phyloP scores from a whole-genome alignment of 768 basidiomycete species.

The Pleurotus djamor region DNA sequence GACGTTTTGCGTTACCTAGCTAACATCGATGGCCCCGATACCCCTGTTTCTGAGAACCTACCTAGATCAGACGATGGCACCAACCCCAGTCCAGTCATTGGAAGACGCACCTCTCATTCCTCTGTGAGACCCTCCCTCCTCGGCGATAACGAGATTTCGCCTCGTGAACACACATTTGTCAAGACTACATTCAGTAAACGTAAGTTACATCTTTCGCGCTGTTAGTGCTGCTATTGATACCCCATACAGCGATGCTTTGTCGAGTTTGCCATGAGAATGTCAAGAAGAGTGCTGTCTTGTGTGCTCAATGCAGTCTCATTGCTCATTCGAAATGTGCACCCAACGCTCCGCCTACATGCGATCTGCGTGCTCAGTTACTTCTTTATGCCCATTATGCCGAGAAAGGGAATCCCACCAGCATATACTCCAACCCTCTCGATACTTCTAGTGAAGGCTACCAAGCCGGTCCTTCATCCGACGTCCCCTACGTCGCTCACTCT shows the following conservation, averaged over 20 bases:
- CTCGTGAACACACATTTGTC: slow-evolving; percentile 80
- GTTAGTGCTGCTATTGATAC: slow-evolving; percentile 2
- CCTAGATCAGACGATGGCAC: slow-evolving; percentile 30
- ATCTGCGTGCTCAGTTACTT: slow-evolving; percentile 78
- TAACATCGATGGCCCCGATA: slow-evolving; percentile 41
- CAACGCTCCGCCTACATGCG: slow-evolving; percentile 78
- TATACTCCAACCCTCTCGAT: slow-evolving; percentile 53
- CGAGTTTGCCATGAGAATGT: slow-evolving; percentile 77
- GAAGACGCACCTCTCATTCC: slow-evolving; percentile 35
- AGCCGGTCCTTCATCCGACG: slow-evolving; percentile 48
- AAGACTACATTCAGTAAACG: slow-evolving; percentile 93
- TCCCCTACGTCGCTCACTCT: slow-evolving; percentile 45
- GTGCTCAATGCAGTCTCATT: slow-evolving; percentile 87
- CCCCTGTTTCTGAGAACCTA: slow-evolving; percentile 34
- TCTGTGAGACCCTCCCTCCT: slow-evolving; percentile 29
- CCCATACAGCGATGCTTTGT: slow-evolving; percentile 73
- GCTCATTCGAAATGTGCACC: slow-evolving; percentile 76
- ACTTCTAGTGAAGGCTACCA: slow-evolving; percentile 29
- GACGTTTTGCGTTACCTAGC: slow-evolving; percentile 57
- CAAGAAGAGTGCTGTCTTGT: slow-evolving; percentile 86
- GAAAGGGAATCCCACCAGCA: slow-evolving; percentile 52
- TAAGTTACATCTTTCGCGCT: slow-evolving; percentile 36
- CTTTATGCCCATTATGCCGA: slow-evolving; percentile 78
- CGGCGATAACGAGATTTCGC: slow-evolving; percentile 50
- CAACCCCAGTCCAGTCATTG: slow-evolving; percentile 33